Conservation (phyloP, 2,329 filamentous ascomycete genomes). For the Fusarium avenaceum region DNA sequence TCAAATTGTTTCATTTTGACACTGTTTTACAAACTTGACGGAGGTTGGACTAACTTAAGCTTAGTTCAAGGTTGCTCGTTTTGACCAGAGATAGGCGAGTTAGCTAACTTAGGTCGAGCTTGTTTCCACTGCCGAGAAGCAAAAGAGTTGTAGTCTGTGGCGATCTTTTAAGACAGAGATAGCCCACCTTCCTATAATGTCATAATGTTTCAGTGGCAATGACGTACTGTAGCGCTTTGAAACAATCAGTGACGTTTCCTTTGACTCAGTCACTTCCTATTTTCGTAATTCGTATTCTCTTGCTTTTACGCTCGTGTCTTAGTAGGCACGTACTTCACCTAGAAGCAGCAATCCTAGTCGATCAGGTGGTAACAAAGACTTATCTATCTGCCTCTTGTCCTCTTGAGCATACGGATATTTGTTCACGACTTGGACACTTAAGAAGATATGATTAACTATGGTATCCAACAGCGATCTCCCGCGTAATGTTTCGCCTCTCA, state of each 20-base stretch:
- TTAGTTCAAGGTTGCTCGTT: slow-evolving; percentile 17
- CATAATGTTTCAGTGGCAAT: slow-evolving; percentile 6
- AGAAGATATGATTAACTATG: background rate
- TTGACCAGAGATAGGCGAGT: too few species aligned
- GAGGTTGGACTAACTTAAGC: slow-evolving; percentile 32
- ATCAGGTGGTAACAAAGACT: too few species aligned
- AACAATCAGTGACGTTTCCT: background rate
- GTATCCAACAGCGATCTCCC: background rate
- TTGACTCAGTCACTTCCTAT: slow-evolving; percentile 1
- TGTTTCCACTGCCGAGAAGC: too few species aligned
- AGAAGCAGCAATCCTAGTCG: too few species aligned
- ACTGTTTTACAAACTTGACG: background rate
- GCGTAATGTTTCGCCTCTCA: background rate
- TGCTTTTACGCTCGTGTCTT: background rate
- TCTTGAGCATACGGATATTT: background rate
- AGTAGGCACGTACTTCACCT: background rate
- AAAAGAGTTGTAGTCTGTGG: background rate
- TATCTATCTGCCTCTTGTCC: too few species aligned
- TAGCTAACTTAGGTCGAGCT: too few species aligned
- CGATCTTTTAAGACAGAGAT: slow-evolving; percentile 4
- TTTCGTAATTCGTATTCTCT: slow-evolving; percentile 20
- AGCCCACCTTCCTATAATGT: background rate
- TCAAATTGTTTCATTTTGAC: slow-evolving; percentile 26
- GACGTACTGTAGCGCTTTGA: slow-evolving; percentile 9
- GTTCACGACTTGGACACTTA: too few species aligned